Conservation (phyloP, 2,329 filamentous ascomycete genomes). For the Trichoderma brevicompactum region DNA sequence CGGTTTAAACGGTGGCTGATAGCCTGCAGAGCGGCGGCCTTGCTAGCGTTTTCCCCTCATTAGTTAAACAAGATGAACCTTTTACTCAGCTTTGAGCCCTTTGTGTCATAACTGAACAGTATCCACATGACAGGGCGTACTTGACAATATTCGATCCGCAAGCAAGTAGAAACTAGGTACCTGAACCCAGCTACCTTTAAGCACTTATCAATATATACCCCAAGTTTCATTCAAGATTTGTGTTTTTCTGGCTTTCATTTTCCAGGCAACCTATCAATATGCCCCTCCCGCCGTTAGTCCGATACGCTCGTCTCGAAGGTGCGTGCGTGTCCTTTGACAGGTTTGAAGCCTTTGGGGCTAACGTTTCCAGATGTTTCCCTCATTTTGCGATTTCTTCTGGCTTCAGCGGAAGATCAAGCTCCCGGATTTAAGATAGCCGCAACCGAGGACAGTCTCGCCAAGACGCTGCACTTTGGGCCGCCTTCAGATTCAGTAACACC, state of each 20-base stretch:
- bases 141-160: background rate
- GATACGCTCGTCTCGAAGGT: constrained; percentile 15
- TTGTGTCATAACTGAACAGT: background rate
- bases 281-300: background rate
- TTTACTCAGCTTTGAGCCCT: background rate
- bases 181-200: background rate
- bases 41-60: background rate
- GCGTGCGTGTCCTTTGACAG: background rate
- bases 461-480: constrained; percentile 2
- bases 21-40: background rate
- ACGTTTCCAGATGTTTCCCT: constrained; percentile 4
- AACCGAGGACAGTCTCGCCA: background rate
- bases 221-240: background rate
- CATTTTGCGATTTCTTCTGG: background rate
- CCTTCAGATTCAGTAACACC: background rate
- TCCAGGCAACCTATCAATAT: background rate
- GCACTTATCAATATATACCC: background rate
- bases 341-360: background rate
- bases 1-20: background rate
- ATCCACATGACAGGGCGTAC: background rate
- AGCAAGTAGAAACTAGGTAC: background rate
- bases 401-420: constrained; percentile 7
- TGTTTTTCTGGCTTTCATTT: background rate
- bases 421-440: background rate
- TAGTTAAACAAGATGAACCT: too few relatives aligned